Evolutionary conservation across 2,329 filamentous ascomycete species (phyloP).

Genomic region (Podosphaera leucotricha): DNA sequence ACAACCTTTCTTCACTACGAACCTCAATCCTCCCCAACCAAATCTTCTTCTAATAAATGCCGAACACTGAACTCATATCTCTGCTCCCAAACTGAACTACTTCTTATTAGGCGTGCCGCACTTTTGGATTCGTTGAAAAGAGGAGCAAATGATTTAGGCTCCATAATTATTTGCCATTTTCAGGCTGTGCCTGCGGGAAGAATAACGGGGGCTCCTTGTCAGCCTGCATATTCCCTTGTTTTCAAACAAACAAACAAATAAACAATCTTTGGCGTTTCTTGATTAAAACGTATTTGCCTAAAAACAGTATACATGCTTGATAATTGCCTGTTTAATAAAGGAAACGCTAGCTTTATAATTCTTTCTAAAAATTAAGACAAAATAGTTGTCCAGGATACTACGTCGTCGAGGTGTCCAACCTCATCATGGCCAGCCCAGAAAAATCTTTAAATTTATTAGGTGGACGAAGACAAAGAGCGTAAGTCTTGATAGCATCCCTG

Average conservation of each 20-base stretch:
- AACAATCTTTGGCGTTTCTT: background rate
- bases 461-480: slow-evolving; percentile 16
- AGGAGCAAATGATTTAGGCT: background rate
- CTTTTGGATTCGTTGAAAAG: background rate
- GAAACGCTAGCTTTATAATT: background rate
- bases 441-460: slow-evolving; percentile 4
- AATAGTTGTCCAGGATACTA: background rate
- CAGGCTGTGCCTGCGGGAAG: background rate
- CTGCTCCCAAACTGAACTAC: background rate
- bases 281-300: background rate
- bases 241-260: background rate
- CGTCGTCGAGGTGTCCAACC: background rate
- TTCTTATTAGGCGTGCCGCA: background rate
- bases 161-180: background rate
- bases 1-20: too few species aligned
- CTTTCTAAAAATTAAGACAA: background rate
- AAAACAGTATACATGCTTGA: background rate
- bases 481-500: slow-evolving; percentile 5
- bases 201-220: background rate
- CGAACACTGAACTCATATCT: background rate
- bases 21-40: background rate
- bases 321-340: background rate
- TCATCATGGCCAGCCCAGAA: background rate
- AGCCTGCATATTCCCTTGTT: background rate
- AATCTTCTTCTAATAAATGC: background rate